phyloP scores from a whole-genome alignment of 2,329 filamentous ascomycete genomes.

The Mariannaea sp. region DNA sequence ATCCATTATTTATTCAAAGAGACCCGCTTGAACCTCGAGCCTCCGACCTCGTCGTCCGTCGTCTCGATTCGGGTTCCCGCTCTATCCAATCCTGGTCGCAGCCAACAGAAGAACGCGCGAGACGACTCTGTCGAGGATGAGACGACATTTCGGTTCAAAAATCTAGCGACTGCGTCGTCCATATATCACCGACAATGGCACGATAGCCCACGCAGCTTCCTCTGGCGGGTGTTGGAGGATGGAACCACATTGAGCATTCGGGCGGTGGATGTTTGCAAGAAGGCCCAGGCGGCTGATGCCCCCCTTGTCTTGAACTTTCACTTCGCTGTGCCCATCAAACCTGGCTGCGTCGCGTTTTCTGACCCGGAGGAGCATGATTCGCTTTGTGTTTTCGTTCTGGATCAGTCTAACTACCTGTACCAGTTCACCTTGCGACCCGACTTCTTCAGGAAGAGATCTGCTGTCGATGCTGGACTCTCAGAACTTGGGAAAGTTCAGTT shows the following conservation, averaged over 20 bases:
- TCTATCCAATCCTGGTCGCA: conserved; percentile 51
- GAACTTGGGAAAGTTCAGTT: conserved; percentile 77
- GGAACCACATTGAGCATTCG: conserved; percentile 81
- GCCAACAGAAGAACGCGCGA: conserved; percentile 46
- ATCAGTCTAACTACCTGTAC: conserved; percentile 78
- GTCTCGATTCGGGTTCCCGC: conserved; percentile 72
- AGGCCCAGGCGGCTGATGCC: conserved; percentile 67
- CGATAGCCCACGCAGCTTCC: conserved; percentile 78
- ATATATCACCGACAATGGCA: conserved; percentile 83
- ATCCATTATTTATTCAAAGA: conserved; percentile 80
- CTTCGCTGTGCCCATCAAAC: conserved; percentile 74
- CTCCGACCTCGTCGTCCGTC: conserved; percentile 68
- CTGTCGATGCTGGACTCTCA: conserved; percentile 73
- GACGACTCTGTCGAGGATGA: conserved; percentile 65
- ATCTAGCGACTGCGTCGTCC: conserved; percentile 78
- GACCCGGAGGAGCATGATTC: conserved; percentile 80
- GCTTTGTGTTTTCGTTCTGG: conserved; percentile 79
- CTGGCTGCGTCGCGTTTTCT: conserved; percentile 79
- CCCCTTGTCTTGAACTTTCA: conserved; percentile 77
- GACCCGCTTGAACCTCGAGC: conserved; percentile 82
- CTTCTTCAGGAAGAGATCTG: conserved; percentile 73
- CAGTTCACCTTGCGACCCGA: conserved; percentile 83
- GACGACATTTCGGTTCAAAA: conserved; percentile 70
- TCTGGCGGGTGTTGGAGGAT: conserved; percentile 88
- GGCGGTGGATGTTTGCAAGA: conserved; percentile 78